Conservation (phyloP, 2,329 filamentous ascomycete species). For the Leptographium flavum region DNA sequence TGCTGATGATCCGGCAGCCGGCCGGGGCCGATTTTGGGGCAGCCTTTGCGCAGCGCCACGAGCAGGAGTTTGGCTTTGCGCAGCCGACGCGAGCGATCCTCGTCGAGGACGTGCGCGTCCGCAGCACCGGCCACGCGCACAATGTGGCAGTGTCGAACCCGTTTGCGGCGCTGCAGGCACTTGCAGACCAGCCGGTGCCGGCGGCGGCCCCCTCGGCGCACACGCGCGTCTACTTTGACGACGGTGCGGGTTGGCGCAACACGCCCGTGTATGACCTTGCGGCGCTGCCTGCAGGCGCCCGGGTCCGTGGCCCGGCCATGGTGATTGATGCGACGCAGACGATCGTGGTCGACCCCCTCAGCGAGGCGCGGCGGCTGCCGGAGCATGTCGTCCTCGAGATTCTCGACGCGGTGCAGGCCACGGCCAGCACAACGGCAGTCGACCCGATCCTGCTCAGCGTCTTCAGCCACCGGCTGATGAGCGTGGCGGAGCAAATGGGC, state of each 20-base stretch:
- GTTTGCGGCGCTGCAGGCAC: conserved; percentile 16
- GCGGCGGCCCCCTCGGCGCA: conserved; percentile 17
- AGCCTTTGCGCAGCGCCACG: conserved; percentile 53
- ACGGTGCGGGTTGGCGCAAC: conserved; percentile 50
- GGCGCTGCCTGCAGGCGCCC: conserved; percentile 55
- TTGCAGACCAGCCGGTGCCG: too few relatives aligned
- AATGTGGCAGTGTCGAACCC: conserved; percentile 57
- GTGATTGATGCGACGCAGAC: conserved; percentile 81
- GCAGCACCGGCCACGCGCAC: conserved; percentile 51
- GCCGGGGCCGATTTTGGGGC: conserved; percentile 42
- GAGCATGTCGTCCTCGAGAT: conserved; percentile 85
- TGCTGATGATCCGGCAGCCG: conserved; percentile 57
- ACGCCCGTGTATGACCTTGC: conserved; percentile 74
- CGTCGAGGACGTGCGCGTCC: conserved; percentile 55
- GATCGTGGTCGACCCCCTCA: conserved; percentile 70
- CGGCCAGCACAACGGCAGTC: too few relatives aligned
- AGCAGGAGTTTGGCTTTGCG: conserved; percentile 59
- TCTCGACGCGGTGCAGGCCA: too few relatives aligned
- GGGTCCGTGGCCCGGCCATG: conserved; percentile 66
- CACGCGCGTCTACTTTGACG: conserved; percentile 69
- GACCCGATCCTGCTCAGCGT: conserved; percentile 59
- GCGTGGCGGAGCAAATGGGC: conserved; percentile 47
- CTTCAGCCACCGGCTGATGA: conserved; percentile 73
- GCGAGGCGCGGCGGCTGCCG: conserved; percentile 61
- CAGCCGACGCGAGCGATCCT: conserved; percentile 51